These are phyloP conservation scores for Heliamphora exappendiculata DNA, from an alignment of 148 eudicot genomes.

Conservation along the genomic window DNA sequence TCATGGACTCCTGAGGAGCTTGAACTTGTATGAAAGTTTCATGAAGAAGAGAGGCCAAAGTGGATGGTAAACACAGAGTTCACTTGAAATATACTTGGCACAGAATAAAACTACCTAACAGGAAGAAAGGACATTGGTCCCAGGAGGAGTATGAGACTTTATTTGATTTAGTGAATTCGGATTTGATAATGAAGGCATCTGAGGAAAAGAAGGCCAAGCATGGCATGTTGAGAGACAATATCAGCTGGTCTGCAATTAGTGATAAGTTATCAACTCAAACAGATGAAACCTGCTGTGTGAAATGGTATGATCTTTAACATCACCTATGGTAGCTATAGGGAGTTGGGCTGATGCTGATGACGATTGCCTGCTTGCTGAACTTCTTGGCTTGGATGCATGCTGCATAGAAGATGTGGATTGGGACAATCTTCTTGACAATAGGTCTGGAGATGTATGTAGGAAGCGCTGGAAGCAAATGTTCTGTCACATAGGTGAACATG, in stretches of 20 bases:
- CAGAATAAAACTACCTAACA: background rate
- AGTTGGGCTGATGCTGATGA: background rate
- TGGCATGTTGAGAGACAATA: background rate
- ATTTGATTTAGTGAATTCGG: background rate
- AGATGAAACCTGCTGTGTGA: background rate
- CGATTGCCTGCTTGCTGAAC: background rate
- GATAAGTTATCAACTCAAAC: background rate
- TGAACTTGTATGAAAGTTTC: background rate
- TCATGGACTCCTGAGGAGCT: background rate
- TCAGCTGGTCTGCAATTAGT: conserved; percentile 2
- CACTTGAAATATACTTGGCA: conserved; percentile 5
- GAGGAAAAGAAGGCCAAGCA: background rate
- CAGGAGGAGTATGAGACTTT: conserved; percentile 1
- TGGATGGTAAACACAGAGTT: background rate
- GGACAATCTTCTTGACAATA: conserved; percentile 6
- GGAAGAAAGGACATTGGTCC: background rate
- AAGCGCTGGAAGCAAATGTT: conserved; percentile 7
- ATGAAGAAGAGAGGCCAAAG: background rate
- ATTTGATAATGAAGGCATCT: background rate
- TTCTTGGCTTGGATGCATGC: background rate
- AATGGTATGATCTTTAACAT: background rate
- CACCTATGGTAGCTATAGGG: background rate
- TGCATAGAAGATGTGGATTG: conserved; percentile 5
- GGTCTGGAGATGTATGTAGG: background rate
- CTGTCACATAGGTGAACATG: background rate